Conservation (phyloP, 2,329 filamentous ascomycete species). For the Paracorniculantispora psalliotae region DNA sequence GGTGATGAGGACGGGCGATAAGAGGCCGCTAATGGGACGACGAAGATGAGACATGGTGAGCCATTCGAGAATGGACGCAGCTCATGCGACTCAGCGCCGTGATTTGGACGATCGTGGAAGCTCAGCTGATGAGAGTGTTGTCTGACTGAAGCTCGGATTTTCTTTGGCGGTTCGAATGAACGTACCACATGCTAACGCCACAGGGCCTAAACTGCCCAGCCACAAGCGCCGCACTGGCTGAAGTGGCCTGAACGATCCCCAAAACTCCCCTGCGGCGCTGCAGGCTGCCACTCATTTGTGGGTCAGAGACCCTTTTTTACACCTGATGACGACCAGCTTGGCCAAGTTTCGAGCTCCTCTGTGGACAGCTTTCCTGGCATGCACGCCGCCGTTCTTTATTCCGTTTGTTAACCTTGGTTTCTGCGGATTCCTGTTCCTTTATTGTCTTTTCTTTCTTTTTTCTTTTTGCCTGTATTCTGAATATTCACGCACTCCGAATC, state of each 20-base stretch:
- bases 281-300: not conserved
- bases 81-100: not conserved
- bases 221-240: too few species aligned
- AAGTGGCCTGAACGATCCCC: too few species aligned
- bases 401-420: not conserved
- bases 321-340: conserved; percentile 3
- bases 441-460: not conserved
- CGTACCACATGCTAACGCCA: too few species aligned
- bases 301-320: conserved; percentile 12
- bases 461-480: too few species aligned
- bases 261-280: not conserved
- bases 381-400: not conserved
- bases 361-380: conserved; percentile 6
- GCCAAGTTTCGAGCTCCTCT: not conserved
- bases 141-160: not conserved
- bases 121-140: not conserved
- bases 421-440: not conserved
- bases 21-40: conserved; percentile 5
- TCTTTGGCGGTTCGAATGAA: too few species aligned
- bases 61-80: not conserved
- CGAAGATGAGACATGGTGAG: conserved; percentile 2
- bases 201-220: not conserved
- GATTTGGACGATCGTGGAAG: not conserved
- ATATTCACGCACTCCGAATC: too few species aligned
- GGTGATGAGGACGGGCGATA: not conserved